phyloP scores from a whole-genome alignment of 768 basidiomycete genomes.

The Lanmaoa pseudosensibilis region DNA sequence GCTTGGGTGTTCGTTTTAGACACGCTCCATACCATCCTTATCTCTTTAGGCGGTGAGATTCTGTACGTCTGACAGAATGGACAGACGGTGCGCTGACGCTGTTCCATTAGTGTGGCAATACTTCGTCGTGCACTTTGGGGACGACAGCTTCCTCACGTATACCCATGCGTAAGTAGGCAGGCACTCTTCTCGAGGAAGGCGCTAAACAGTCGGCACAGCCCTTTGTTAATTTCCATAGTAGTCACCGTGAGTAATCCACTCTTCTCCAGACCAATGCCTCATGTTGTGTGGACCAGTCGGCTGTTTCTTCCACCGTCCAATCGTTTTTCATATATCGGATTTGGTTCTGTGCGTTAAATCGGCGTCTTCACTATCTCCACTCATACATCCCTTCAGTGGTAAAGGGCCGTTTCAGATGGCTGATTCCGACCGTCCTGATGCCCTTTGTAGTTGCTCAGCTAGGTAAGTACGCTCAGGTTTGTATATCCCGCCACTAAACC shows the following conservation, averaged over 20 bases:
- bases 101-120: slow-evolving; percentile 21
- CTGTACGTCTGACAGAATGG: not conserved
- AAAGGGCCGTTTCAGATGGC: slow-evolving; percentile 18
- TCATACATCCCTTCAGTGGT: slow-evolving; percentile 9
- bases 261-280: slow-evolving; percentile 11
- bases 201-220: slow-evolving; percentile 17
- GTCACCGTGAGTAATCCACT: slow-evolving; percentile 20
- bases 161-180: slow-evolving; percentile 23
- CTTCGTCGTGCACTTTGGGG: slow-evolving; percentile 25
- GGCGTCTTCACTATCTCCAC: not conserved
- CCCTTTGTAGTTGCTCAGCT: slow-evolving; percentile 21
- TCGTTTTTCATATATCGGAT: slow-evolving; percentile 29
- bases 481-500: not conserved
- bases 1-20: slow-evolving; percentile 23
- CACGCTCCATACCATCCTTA: slow-evolving; percentile 17
- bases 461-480: slow-evolving; percentile 4
- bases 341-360: slow-evolving; percentile 19
- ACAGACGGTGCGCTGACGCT: not conserved
- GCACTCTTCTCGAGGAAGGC: not conserved
- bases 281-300: slow-evolving; percentile 15
- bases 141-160: slow-evolving; percentile 6
- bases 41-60: slow-evolving; percentile 19
- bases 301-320: slow-evolving; percentile 22
- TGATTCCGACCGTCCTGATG: slow-evolving; percentile 16
- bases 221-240: slow-evolving; percentile 19